These are phyloP conservation scores for Avena eriantha DNA, from an alignment of 176 grass and related monocot species.

Conservation along the genomic window DNA sequence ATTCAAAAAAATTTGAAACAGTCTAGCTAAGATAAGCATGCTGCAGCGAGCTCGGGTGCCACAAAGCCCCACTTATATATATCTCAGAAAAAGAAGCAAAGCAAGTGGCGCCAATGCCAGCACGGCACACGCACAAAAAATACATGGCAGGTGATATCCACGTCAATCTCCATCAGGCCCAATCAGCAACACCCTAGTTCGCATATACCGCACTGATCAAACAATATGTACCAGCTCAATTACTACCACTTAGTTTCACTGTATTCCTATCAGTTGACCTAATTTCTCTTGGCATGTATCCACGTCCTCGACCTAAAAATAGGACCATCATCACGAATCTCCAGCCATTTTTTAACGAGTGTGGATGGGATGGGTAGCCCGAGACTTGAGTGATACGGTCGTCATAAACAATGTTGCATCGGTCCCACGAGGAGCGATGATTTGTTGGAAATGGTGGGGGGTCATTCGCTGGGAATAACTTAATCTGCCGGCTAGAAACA, in stretches of 20 bases:
- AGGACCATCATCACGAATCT: background rate
- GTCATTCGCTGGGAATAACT: conserved; percentile 3
- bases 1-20: too few species aligned
- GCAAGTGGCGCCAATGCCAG: too few species aligned
- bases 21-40: too few species aligned
- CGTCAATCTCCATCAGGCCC: too few species aligned
- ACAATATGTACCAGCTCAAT: too few species aligned
- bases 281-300: background rate
- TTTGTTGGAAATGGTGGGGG: background rate
- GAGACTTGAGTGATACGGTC: background rate
- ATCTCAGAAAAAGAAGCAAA: too few species aligned
- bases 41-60: too few species aligned
- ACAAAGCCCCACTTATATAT: too few species aligned
- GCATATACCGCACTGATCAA: too few species aligned
- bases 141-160: too few species aligned
- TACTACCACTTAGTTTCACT: background rate
- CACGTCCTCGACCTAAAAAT: conserved; percentile 1
- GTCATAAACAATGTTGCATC: conserved; percentile 23
- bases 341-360: background rate
- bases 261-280: conserved; percentile 22
- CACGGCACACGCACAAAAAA: too few species aligned
- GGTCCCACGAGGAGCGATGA: background rate
- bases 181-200: too few species aligned
- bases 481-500: conserved; percentile 33
- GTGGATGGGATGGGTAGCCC: background rate